Conservation (phyloP, 164 flowering plant species). For the Umbilicus rupestris region DNA sequence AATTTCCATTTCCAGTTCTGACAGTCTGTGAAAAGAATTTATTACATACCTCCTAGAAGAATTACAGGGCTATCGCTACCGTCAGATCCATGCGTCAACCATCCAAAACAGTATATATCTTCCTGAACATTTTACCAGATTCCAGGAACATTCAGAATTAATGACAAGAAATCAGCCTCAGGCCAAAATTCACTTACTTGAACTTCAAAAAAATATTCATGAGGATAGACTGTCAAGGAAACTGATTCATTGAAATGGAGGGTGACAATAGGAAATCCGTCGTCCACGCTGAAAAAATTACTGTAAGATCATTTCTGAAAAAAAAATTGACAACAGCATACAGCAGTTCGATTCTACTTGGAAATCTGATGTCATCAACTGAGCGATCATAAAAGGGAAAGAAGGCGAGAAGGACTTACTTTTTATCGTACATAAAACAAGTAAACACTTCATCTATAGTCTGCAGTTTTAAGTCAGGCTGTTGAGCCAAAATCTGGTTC, state of each 20-base stretch:
- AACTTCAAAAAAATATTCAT: constrained; percentile 57
- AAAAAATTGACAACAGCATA: too few species aligned
- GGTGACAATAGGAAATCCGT: constrained; percentile 60
- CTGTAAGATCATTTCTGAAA: background rate
- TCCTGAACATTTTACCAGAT: constrained; percentile 28
- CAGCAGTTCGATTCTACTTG: too few species aligned
- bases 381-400: background rate
- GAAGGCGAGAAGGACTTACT: constrained; percentile 22
- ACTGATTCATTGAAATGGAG: constrained; percentile 52
- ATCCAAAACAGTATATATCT: constrained; percentile 68
- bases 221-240: constrained; percentile 54
- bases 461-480: constrained; percentile 30
- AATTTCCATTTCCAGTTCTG: too few species aligned
- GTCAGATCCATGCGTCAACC: constrained; percentile 64
- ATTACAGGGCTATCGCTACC: constrained; percentile 47
- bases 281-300: constrained; percentile 56
- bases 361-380: background rate
- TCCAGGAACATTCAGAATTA: background rate
- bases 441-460: constrained; percentile 33
- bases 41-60: constrained; percentile 77
- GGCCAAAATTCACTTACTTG: constrained; percentile 28
- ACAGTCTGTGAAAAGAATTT: background rate
- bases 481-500: constrained; percentile 34
- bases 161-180: background rate
- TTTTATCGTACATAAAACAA: constrained; percentile 35